Base-by-base conservation (phyloP, 2,329 filamentous ascomycete genomes). In the Verticillium albo-atrum region DNA sequence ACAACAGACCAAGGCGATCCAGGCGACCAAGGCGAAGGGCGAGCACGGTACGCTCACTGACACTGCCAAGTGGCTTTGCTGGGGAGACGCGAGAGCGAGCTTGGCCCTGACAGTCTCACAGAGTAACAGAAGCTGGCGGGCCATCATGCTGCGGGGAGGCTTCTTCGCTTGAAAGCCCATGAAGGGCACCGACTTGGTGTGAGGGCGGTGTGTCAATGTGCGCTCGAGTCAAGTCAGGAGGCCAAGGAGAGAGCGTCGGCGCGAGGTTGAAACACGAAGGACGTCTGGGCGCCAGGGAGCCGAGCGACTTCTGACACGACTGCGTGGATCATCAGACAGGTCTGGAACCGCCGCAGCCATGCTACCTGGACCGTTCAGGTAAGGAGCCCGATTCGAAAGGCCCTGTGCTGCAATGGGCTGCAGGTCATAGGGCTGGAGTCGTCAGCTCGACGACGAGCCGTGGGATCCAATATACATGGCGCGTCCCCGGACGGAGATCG, bases 291-390 rank as follows among this genome's bases (percentile, higher is more conserved):
- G 52, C 17, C 52, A 54, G 27, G 52, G 52, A 54, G 32, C 57
- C 53, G 28, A 54, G 54, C 57, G 35, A 42, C 55, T 54, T 57
- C 60, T 62, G 60, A 58, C 55, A 62, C 60, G 53, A 28, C 51
- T 59, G 54, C 47, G 35, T n/a, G 54, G 52, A 58, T 58, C 56
- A 61, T 64, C 62, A 64, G 61, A 63, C 62, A 64, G 34, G 54
- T 60, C 56, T 62, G 62, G 59, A 61, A 64, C 61, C 62, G 55
- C 55, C 61, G 32, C 55, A 50, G 42, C 42, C 42, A 50, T 50
- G 42, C 42, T 23, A 23, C 42, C 42, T 50, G 10, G 4, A 23
- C 20, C 20, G 20, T 50, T 50, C 42, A 50, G 42, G 42, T 20
- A 23, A 50, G 42, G 42, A 50, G n/a, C 42, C 42, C 42, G 20